These are phyloP conservation scores for Heritiera fomes DNA, from an alignment of 345 rosid species.

Conservation along the genomic window DNA sequence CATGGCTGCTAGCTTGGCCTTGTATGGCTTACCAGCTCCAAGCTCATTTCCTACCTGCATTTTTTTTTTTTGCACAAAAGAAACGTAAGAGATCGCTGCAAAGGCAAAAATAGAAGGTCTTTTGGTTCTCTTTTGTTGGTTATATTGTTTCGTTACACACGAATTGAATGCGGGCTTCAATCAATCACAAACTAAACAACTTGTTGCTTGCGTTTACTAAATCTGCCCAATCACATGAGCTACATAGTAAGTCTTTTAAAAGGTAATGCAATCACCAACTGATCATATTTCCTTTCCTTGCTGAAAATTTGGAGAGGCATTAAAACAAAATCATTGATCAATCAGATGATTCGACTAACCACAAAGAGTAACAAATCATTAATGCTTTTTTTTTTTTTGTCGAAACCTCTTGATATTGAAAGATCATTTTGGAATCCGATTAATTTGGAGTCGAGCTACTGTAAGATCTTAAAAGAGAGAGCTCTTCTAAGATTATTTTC, in stretches of 20 bases:
- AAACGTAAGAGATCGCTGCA: slow-evolving; percentile 17
- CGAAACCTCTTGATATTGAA: too few relatives aligned
- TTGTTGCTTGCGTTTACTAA: slow-evolving; percentile 23
- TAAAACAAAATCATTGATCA: not conserved
- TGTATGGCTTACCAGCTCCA: slow-evolving; percentile 86
- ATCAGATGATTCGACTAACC: not conserved
- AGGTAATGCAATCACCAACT: slow-evolving; percentile 35
- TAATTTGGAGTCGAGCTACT: too few relatives aligned
- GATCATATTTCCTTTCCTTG: not conserved
- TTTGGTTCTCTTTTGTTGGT: slow-evolving; percentile 26
- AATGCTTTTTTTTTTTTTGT: too few relatives aligned
- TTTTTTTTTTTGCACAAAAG: not conserved
- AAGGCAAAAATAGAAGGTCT: slow-evolving; percentile 5
- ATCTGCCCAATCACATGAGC: slow-evolving; percentile 41
- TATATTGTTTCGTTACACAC: slow-evolving; percentile 21
- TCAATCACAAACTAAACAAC: slow-evolving; percentile 11
- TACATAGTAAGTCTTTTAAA: slow-evolving; percentile 16
- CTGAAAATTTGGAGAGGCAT: not conserved
- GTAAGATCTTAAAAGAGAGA: too few relatives aligned
- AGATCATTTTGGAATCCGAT: too few relatives aligned
- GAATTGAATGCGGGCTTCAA: slow-evolving; percentile 26
- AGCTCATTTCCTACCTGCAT: slow-evolving; percentile 97
- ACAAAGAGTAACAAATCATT: not conserved
- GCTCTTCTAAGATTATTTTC: too few relatives aligned
- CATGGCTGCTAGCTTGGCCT: slow-evolving; percentile 77